phyloP scores from a whole-genome alignment of 2,329 filamentous ascomycete species.

The Parascedosporium putredinis region DNA sequence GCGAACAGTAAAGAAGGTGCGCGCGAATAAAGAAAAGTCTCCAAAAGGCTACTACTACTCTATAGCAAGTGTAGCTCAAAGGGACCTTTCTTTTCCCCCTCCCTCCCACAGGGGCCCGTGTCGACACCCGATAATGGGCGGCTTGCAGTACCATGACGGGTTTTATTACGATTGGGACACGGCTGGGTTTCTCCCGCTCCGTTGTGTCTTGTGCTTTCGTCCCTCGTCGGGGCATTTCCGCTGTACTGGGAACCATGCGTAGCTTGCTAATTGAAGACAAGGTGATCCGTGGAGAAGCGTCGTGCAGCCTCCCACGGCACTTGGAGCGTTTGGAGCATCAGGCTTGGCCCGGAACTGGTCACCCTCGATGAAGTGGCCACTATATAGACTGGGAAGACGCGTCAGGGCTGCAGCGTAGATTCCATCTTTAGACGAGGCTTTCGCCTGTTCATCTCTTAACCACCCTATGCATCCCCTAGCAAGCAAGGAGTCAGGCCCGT shows the following conservation, averaged over 20 bases:
- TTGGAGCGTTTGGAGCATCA: too few species aligned
- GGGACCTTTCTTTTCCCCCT: too few species aligned
- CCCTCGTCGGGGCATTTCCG: slow-evolving; percentile 6
- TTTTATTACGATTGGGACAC: neutral
- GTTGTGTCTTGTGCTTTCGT: neutral
- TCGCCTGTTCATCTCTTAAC: neutral
- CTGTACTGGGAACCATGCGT: neutral
- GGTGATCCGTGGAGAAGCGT: neutral
- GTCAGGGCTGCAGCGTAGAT: neutral
- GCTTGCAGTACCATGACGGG: neutral
- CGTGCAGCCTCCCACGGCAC: too few species aligned
- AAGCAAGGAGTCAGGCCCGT: too few species aligned
- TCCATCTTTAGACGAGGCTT: neutral
- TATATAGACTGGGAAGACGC: neutral
- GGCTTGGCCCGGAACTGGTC: too few species aligned
- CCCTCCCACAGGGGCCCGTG: neutral
- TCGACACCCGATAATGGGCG: neutral
- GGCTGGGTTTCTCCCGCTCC: neutral
- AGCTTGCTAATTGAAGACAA: neutral
- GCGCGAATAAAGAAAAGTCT: too few species aligned
- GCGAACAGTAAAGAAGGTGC: too few species aligned
- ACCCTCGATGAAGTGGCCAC: too few species aligned
- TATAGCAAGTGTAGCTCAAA: too few species aligned
- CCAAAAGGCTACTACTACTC: too few species aligned
- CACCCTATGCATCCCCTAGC: neutral